Conservation (phyloP, 2,329 filamentous ascomycete genomes). For the Sporothrix brunneoviolacea region DNA sequence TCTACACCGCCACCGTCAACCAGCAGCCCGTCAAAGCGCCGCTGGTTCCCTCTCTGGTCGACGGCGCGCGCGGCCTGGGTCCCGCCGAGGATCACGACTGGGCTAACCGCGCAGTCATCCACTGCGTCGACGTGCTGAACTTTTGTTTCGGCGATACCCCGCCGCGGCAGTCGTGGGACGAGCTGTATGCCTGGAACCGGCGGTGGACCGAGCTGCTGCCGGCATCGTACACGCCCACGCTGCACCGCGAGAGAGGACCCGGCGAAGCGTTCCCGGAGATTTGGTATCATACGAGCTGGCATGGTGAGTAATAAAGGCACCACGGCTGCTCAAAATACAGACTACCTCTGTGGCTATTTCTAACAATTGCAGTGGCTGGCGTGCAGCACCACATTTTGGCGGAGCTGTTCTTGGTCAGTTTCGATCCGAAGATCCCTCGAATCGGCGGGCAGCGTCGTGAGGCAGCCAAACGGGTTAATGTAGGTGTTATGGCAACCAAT, state of each 20-base stretch:
- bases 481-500: neutral
- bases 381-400: constrained; percentile 55
- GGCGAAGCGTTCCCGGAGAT: constrained; percentile 49
- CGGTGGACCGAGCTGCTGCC: constrained; percentile 43
- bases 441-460: constrained; percentile 35
- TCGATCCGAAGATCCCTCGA: constrained; percentile 47
- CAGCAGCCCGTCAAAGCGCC: constrained; percentile 41
- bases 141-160: constrained; percentile 49
- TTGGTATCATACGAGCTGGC: constrained; percentile 49
- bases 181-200: constrained; percentile 38
- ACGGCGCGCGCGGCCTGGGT: constrained; percentile 36
- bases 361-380: constrained; percentile 41
- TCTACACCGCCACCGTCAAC: constrained; percentile 48
- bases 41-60: constrained; percentile 43
- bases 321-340: too few species aligned
- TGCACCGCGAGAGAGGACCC: constrained; percentile 31
- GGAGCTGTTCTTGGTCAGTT: constrained; percentile 48
- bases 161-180: constrained; percentile 33
- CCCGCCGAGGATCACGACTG: constrained; percentile 46
- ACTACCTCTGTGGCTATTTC: too few species aligned
- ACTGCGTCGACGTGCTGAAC: constrained; percentile 57
- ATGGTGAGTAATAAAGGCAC: constrained; percentile 35
- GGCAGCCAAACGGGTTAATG: constrained; percentile 13
- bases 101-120: constrained; percentile 55
- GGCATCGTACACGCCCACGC: constrained; percentile 49